Conservation (phyloP, 139 green algal genomes). For the Chlorella ohadii region DNA sequence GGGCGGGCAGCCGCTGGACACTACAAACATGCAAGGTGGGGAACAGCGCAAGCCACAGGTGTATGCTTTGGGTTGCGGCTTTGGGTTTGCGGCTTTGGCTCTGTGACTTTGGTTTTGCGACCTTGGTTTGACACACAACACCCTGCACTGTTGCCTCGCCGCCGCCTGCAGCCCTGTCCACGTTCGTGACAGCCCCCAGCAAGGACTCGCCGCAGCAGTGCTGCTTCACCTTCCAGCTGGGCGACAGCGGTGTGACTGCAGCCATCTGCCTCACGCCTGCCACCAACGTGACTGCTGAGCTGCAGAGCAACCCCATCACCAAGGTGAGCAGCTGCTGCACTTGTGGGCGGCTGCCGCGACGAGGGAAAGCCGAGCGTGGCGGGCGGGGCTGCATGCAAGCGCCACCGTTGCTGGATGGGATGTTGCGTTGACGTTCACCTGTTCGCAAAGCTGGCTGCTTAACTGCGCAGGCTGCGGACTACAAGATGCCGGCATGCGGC, state of each 20-base stretch:
- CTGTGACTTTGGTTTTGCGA: too few species aligned
- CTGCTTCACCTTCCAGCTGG: constrained; percentile 12
- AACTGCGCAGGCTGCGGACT: background rate
- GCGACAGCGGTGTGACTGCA: background rate
- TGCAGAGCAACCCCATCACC: constrained; percentile 4
- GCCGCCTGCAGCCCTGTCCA: background rate
- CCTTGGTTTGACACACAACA: too few species aligned
- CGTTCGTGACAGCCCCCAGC: background rate
- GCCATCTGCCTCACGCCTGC: background rate
- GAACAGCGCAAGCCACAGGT: too few species aligned
- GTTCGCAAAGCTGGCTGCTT: too few species aligned
- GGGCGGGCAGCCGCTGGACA: background rate
- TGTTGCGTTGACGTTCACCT: too few species aligned
- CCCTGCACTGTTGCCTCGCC: too few species aligned
- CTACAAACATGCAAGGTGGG: background rate
- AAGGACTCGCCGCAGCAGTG: background rate
- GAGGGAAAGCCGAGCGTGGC: too few species aligned
- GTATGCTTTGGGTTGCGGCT: too few species aligned
- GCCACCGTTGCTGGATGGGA: too few species aligned
- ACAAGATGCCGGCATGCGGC: constrained; percentile 1
- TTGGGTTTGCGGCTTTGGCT: too few species aligned
- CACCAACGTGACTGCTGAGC: background rate
- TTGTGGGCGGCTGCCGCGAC: too few species aligned
- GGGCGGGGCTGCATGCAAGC: too few species aligned
- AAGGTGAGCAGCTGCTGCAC: background rate